Evolutionary conservation across 257 asterid species (phyloP), one percentile per base, ranked within the genome.

Genomic region (Scutellaria galericulata): DNA sequence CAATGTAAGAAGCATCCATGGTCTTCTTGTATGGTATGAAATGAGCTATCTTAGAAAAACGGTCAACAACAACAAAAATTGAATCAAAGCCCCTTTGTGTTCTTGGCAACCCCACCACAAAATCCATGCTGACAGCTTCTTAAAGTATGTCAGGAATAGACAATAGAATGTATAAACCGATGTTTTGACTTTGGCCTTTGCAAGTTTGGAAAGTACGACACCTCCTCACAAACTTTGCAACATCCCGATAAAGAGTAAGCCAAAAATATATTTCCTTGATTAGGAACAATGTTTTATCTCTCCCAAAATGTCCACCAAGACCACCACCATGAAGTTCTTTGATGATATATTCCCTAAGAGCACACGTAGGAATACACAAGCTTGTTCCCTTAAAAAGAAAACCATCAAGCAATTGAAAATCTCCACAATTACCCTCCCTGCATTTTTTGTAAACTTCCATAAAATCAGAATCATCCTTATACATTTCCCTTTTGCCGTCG

Each of bases 251-350:
- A 18, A 18, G 18, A 18, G 18, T 18, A 18, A 18, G 0, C 0
- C 18, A 18, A 18, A 18, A 18, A n/a, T 24, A 47, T 12, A 27
- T 24, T 14, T 48, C 46, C 35, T 27, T 31, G 1, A 48, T 35
- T 4, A 66, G 15, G 9, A 31, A n/a, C 48, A 48, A 27, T 3
- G 35, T 48, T 8, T 66, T 66, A 9, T 66, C 48, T 27, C 72
- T 12, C 0, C 60, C 60, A 48, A 68, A 68, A 7, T 69, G 64
- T 1, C 55, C 55, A 10, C 27, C 65, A 15, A 53, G 64, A 1
- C 75, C 51, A 31, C 63, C 63, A 39, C 53, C 11, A 18, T 68
- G 63, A 4, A 66, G 48, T 35, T 66, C 61, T 9, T 50, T 13
- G 31, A 66, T 42, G 35, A 27, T 27, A 27, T 47, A 50, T 13